These are phyloP conservation scores for Ogataea degrootiae DNA, from an alignment of 805 yeast genomes.

Conservation along the genomic window DNA sequence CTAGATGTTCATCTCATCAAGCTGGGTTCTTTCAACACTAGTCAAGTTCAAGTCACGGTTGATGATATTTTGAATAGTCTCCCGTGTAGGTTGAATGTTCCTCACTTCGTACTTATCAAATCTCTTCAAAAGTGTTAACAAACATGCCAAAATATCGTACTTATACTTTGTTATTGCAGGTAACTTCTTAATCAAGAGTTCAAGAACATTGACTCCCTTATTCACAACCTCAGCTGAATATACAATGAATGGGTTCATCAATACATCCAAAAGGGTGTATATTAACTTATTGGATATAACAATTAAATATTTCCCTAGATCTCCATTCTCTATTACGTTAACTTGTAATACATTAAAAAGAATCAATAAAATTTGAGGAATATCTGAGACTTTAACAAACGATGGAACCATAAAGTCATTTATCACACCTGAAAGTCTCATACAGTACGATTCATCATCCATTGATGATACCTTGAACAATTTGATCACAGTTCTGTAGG, in stretches of 20 bases:
- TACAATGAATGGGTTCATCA: constrained; percentile 24
- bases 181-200: neutral
- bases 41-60: neutral
- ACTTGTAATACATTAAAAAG: constrained; percentile 7
- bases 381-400: constrained; percentile 21
- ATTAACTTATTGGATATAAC: constrained; percentile 19
- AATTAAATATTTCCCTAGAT: constrained; percentile 13
- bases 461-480: constrained; percentile 8
- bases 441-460: constrained; percentile 6
- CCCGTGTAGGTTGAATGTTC: neutral
- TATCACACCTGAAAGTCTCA: constrained; percentile 17
- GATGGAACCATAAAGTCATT: constrained; percentile 26
- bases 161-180: constrained; percentile 6
- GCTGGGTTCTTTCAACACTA: neutral
- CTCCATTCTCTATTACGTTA: constrained; percentile 4
- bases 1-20: too few species aligned
- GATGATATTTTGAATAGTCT: neutral
- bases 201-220: constrained; percentile 5
- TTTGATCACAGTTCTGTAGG: constrained; percentile 19
- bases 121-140: constrained; percentile 9
- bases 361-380: constrained; percentile 14
- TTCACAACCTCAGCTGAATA: constrained; percentile 10
- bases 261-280: constrained; percentile 19
- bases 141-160: constrained; percentile 24
- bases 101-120: constrained; percentile 4